Base-by-base conservation (phyloP, 441 rosid species). In the Gossypium aridum region DNA sequence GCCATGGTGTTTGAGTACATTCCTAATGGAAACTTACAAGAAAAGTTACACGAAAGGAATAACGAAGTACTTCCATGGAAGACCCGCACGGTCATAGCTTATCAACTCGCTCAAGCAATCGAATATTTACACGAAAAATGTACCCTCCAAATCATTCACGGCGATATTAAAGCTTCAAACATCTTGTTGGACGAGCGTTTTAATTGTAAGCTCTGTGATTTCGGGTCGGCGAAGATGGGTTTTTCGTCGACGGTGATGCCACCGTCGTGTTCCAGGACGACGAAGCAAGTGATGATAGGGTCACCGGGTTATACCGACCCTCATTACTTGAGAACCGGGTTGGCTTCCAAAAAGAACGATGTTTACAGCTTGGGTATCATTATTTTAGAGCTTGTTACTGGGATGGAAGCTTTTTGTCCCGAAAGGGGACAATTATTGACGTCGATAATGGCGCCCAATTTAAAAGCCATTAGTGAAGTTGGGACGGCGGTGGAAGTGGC, bases 301-400 rank as follows among this genome's bases (percentile, higher is more conserved):
- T 93, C 98, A 69, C 96, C 92, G 0, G 98, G 97, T 12, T 93
- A 93, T 78, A 90, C 93, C 0, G 97, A 93, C 68, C 98, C 98
- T 6, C 92, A 87, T 45, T 93, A 90, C 84, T 76, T 90, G 37
- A 83, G 87, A 75, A 91, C 94, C 0, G 98, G 98, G 19, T 82
- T 92, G 10, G 88, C 93, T 2, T 91, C 97, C 0, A 90, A 90
- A 83, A 93, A 89, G 83, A 93, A 88, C 73, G 97, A 91, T 54
- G 81, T 93, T 71, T 93, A 89, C 81, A 87, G 97, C 75, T 87
- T 78, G 54, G 98, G 98, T 14, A 97, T 93, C 16, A 73, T 93
- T 45, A 56, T 90, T 62, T 78, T 94, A 39, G 98, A 92, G 78
- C 85, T 93, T 6, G 82, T 90, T 23, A 90, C 92, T 0, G 97